Base-by-base conservation (phyloP, 306 rosid genomes). In the Benincasa hispida region DNA sequence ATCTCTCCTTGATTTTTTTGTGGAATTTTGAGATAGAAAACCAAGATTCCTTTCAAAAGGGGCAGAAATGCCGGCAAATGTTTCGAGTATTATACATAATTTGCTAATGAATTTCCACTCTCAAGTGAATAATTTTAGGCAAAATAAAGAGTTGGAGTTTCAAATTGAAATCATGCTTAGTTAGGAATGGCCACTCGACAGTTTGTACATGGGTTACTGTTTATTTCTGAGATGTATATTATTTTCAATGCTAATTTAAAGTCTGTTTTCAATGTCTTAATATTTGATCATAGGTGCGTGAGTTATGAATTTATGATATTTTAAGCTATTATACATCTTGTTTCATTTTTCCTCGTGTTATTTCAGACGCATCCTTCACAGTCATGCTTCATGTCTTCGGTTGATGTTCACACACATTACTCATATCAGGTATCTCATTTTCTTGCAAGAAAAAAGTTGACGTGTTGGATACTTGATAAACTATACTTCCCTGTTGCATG, bases 301-400 rank as follows among this genome's bases (percentile, higher is more conserved):
- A 51, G 30, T 30, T 75, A 57, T 75, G 35, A 51, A 51, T 50
- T 50, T 75, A 57, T 75, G 15, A 22, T 24, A 2, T 15, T 22
- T 51, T 8, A 51, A 25, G 19, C 24, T 12, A 48, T 77, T 66
- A 8, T 22, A 50, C 18, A 48, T 63, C 67, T 78, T 53, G 4
- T 77, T 77, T 28, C 27, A 34, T 48, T 57, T 15, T 37, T 75
- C 68, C 69, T 22, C 50, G 9, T 45, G 50, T 51, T 68, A 53
- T 81, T 80, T 81, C 96, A 94, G 98, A 94, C 97, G 51, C 98
- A 94, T 89, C 98, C 98, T 78, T 82, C 98, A 6, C 98, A 94
- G 87, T 94, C 98, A 72, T 94, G 98, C 87, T 94, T 94, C 89
- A 94, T 94, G 98, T 94, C 98, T 0, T 94, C 98, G 2, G 88